Conservation (phyloP, 208 protist genomes). For the Acanthamoeba culbertsoni region DNA sequence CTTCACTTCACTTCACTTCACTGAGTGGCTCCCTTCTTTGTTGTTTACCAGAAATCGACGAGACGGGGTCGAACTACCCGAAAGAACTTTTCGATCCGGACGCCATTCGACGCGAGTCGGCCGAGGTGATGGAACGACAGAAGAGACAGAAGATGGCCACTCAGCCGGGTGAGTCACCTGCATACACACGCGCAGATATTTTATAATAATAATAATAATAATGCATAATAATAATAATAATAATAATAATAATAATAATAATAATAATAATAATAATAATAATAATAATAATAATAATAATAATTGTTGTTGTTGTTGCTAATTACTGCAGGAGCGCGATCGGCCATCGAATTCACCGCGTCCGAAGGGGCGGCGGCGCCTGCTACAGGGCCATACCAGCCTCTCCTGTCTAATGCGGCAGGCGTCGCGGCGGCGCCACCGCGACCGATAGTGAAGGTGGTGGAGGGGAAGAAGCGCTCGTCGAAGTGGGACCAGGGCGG, state of each 20-base stretch:
- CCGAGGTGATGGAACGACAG: background rate
- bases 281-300: too few species aligned
- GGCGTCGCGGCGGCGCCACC: background rate
- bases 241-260: too few species aligned
- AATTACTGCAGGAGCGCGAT: too few species aligned
- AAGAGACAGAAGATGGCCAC: background rate
- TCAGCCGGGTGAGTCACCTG: background rate
- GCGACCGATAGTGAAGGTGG: slow-evolving; percentile 1
- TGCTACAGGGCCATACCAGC: background rate
- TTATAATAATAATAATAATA: too few species aligned
- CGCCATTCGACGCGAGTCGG: background rate
- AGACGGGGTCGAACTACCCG: slow-evolving; percentile 30
- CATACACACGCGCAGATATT: too few species aligned
- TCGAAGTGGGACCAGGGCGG: slow-evolving; percentile 36
- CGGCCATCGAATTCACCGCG: slow-evolving; percentile 16
- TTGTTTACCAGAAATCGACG: background rate
- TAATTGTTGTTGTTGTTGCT: too few species aligned
- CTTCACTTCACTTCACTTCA: background rate
- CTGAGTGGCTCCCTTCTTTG: background rate
- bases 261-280: too few species aligned
- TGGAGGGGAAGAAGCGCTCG: background rate
- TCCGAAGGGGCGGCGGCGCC: background rate
- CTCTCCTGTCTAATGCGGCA: background rate
- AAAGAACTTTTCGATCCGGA: slow-evolving; percentile 13
- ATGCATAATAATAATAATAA: too few species aligned